A percentile compares a stretch with the other conserved stretches of the same genome.
These are phyloP conservation scores for Macrocystidia cucumis DNA, from an alignment of 1,284 basidiomycete species.

Conservation along the genomic window DNA sequence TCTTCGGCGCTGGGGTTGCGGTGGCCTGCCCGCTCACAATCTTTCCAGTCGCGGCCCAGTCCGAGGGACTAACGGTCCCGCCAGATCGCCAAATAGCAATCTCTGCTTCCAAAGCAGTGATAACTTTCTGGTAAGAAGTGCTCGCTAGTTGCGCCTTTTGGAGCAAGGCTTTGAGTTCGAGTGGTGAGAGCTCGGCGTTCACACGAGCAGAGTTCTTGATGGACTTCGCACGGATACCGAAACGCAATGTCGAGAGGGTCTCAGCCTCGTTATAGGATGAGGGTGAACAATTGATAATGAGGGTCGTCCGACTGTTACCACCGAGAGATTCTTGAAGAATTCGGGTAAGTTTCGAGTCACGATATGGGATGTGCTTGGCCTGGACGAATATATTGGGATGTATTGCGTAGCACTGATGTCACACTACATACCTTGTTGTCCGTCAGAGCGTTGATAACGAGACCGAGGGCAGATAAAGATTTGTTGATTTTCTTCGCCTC, in stretches of 20 bases:
- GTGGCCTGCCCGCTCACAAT: slow-evolving; percentile 31
- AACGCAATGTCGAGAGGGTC: slow-evolving; percentile 95
- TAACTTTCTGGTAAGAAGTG: slow-evolving; percentile 80
- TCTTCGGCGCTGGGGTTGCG: slow-evolving; percentile 41
- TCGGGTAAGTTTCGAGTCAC: slow-evolving; percentile 98
- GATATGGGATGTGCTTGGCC: slow-evolving; percentile 97
- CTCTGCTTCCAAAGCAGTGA: slow-evolving; percentile 87
- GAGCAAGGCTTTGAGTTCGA: slow-evolving; percentile 90
- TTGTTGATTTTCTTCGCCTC: slow-evolving; percentile 99
- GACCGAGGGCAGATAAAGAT: slow-evolving; percentile 93
- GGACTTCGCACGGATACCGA: slow-evolving; percentile 98
- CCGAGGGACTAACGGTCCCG: slow-evolving; percentile 76
- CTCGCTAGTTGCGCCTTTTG: slow-evolving; percentile 88
- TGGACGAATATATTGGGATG: slow-evolving; percentile 29
- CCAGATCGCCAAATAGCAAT: slow-evolving; percentile 88
- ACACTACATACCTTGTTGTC: slow-evolving; percentile 75
- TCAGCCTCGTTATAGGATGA: slow-evolving; percentile 96
- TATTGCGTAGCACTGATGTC: no score
- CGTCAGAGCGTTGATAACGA: slow-evolving; percentile 99
- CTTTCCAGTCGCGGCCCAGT: slow-evolving; percentile 77
- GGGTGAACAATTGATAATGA: slow-evolving; percentile 99
- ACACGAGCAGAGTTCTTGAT: slow-evolving; percentile 99
- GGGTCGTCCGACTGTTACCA: slow-evolving; percentile 96
- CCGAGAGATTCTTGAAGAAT: slow-evolving; percentile 99
- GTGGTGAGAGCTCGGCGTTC: slow-evolving; percentile 95